Evolutionary conservation across 176 grass and related monocot species (phyloP).

Genomic region (Ananas comosus): DNA sequence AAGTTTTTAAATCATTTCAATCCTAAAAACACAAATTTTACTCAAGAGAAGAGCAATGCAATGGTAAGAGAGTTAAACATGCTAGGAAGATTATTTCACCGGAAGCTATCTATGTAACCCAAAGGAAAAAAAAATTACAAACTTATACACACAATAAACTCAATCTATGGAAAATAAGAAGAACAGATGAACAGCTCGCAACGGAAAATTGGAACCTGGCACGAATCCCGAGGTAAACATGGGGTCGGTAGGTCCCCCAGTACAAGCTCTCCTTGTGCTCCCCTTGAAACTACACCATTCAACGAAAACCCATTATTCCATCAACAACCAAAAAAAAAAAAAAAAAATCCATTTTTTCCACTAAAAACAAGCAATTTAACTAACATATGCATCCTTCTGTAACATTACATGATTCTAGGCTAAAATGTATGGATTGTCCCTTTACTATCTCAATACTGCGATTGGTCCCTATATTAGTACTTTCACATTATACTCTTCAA

Average conservation of each 20-base stretch:
- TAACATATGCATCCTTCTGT: slow-evolving; percentile 1
- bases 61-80: slow-evolving; percentile 1
- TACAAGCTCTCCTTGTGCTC: slow-evolving; percentile 86
- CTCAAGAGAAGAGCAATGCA: background rate
- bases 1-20: too few relatives aligned
- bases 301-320: background rate
- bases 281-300: slow-evolving; percentile 69
- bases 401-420: background rate
- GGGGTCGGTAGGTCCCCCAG: slow-evolving; percentile 90
- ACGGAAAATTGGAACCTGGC: slow-evolving; percentile 47
- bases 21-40: too few relatives aligned
- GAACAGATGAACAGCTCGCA: too few relatives aligned
- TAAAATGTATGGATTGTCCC: too few relatives aligned
- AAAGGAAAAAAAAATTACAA: slow-evolving; percentile 5
- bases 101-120: background rate
- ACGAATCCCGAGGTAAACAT: slow-evolving; percentile 88
- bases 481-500: too few relatives aligned
- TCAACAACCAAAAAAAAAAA: background rate
- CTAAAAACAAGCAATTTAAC: slow-evolving; percentile 2
- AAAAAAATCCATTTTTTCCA: slow-evolving; percentile 23
- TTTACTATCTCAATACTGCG: too few relatives aligned
- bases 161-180: background rate
- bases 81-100: background rate
- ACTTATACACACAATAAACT: background rate
- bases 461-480: too few relatives aligned